Percentiles rank a stretch among this genome's conserved stretches.
phyloP scores from a whole-genome alignment of 2,329 filamentous ascomycete genomes.

The Paraphoma sp. region DNA sequence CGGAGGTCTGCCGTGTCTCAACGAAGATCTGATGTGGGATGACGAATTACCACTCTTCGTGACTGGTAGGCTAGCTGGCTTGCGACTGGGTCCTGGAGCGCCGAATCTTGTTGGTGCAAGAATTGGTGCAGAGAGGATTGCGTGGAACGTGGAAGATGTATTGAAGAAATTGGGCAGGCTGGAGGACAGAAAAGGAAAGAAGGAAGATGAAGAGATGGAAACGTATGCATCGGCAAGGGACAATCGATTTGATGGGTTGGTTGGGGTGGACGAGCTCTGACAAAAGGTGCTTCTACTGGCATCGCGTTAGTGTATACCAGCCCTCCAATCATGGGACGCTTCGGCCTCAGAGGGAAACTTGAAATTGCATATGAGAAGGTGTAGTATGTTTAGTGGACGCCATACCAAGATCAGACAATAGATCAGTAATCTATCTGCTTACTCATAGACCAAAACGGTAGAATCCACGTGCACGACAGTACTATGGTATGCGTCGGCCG shows the following conservation, averaged over 20 bases:
- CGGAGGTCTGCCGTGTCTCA: conserved; percentile 75
- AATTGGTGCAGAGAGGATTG: conserved; percentile 74
- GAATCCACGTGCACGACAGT: too few relatives aligned
- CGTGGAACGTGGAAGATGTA: conserved; percentile 71
- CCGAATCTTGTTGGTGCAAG: conserved; percentile 77
- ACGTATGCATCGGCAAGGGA: conserved; percentile 50
- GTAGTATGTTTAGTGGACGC: background rate
- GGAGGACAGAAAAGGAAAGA: conserved; percentile 9
- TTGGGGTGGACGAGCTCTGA: conserved; percentile 5
- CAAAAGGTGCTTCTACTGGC: background rate
- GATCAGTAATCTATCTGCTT: background rate
- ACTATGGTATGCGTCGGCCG: background rate
- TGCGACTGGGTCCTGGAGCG: conserved; percentile 75
- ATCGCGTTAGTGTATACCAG: too few relatives aligned
- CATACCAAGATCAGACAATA: background rate
- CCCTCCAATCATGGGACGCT: too few relatives aligned
- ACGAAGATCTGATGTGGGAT: conserved; percentile 77
- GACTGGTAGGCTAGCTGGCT: conserved; percentile 70
- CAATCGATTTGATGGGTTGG: conserved; percentile 51
- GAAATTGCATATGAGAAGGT: background rate
- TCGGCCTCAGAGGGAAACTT: too few relatives aligned
- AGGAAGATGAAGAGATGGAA: conserved; percentile 24
- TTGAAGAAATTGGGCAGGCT: conserved; percentile 40
- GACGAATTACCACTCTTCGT: conserved; percentile 76
- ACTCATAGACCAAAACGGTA: background rate